These are phyloP conservation scores for Epichloe brachyelytri DNA, from an alignment of 2,329 filamentous ascomycete genomes.

Conservation along the genomic window DNA sequence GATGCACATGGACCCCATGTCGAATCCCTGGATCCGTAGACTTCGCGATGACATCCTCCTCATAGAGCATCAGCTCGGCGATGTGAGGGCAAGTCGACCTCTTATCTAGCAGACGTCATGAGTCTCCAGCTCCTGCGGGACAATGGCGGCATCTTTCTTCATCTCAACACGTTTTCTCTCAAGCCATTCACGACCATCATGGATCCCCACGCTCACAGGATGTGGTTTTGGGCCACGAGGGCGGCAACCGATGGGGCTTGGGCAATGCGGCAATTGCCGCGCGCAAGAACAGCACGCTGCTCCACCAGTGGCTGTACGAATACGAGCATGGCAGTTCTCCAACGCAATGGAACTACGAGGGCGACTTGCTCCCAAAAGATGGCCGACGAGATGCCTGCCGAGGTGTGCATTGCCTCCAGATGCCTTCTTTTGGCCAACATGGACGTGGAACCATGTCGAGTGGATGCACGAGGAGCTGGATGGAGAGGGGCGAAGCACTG, in stretches of 20 bases:
- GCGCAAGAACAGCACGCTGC: slow-evolving; percentile 8
- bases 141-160: slow-evolving; percentile 8
- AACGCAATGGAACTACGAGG: slow-evolving; percentile 2
- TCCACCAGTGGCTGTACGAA: slow-evolving; percentile 6
- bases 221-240: slow-evolving; percentile 7
- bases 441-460: slow-evolving; percentile 7
- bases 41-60: slow-evolving; percentile 5
- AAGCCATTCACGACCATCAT: slow-evolving; percentile 5
- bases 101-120: slow-evolving; percentile 5
- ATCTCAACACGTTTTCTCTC: slow-evolving; percentile 7
- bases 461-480: slow-evolving; percentile 9
- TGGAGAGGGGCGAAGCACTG: slow-evolving; percentile 1
- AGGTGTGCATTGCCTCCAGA: slow-evolving; percentile 6
- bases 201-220: slow-evolving; percentile 4
- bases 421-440: slow-evolving; percentile 10
- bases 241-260: slow-evolving; percentile 7
- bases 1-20: not conserved
- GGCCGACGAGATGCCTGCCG: not conserved
- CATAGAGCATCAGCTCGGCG: slow-evolving; percentile 2
- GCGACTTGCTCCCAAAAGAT: slow-evolving; percentile 6
- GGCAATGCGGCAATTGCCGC: slow-evolving; percentile 9
- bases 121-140: slow-evolving; percentile 7
- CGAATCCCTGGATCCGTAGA: slow-evolving; percentile 7
- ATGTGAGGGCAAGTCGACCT: not conserved
- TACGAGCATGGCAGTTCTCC: slow-evolving; percentile 1